Base-by-base conservation (phyloP, 495 filamentous ascomycete species). In the Glonium stellatum region DNA sequence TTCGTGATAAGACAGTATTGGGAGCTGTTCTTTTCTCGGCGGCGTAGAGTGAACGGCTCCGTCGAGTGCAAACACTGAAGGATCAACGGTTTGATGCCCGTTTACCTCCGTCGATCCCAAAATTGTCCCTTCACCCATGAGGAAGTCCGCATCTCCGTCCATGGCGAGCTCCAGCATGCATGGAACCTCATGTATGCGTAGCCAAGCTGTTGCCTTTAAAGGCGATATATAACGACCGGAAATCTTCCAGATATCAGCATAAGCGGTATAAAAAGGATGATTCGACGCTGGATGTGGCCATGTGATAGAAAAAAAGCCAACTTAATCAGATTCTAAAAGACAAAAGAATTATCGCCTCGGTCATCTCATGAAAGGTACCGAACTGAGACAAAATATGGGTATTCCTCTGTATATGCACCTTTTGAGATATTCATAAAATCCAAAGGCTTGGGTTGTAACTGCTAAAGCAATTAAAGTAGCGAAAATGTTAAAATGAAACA, bases 61-160 rank as follows among this genome's bases (percentile, higher is more conserved):
- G 11, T 23, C 21, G 9, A 51, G 15, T 5, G 4, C 53, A 55
- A 55, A 31, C 5, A 55, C 15, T 22, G 58, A 54, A 46, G 58
- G 58, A 50, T 60, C 58, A 35, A 60, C 50, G 4, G 58, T 60
- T n/a, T 54, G 34, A 31, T 46, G 19, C 6, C 58, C 58, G 34
- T 60, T 60, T 10, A 37, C 2, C 35, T 60, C 58, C 11, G 58
- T 60, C 31, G 50, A 54, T 18, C 27, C 51, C 35, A 60, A 25
- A 34, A 60, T 37, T 1, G 58, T 31, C 34, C 44, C 58, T 10
- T 41, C 49, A 25, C 48, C 48, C 31, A 42, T 46, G 19, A 54
- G 27, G 23, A 54, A 52, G 37, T 60, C 58, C 1, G 15, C 18
- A 36, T 60, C 58, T 44, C 39, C 39, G 39, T 44, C 39, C 39